These are phyloP conservation scores for Neostapfia colusana DNA, from an alignment of 176 grass and related monocot species.

Conservation along the genomic window DNA sequence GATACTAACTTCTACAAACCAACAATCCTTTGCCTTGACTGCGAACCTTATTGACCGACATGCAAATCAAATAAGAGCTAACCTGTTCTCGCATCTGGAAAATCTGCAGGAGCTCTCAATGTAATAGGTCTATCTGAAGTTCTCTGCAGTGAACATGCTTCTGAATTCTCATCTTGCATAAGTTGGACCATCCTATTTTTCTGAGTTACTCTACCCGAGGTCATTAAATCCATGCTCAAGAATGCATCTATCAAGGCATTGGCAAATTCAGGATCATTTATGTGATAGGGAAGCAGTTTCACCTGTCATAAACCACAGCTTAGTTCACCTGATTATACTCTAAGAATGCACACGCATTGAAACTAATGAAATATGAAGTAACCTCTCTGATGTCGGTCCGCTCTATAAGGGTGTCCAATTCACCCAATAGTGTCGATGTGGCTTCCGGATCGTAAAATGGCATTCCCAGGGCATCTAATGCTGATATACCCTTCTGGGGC, in stretches of 20 bases:
- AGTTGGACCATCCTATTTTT: constrained; percentile 13
- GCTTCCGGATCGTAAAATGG: constrained; percentile 91
- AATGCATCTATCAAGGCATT: constrained; percentile 74
- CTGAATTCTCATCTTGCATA: constrained; percentile 37
- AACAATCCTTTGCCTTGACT: not conserved
- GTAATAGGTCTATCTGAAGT: constrained; percentile 51
- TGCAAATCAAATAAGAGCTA: constrained; percentile 22
- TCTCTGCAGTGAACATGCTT: constrained; percentile 31
- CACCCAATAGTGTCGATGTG: constrained; percentile 66
- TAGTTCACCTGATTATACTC: constrained; percentile 23
- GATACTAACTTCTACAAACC: not conserved
- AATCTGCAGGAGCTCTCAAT: constrained; percentile 53
- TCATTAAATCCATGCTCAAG: constrained; percentile 61
- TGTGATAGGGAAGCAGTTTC: constrained; percentile 76
- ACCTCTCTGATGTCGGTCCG: constrained; percentile 73
- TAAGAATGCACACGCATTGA: not conserved
- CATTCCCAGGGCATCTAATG: constrained; percentile 81
- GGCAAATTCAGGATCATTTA: constrained; percentile 89
- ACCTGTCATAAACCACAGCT: constrained; percentile 54
- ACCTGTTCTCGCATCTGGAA: constrained; percentile 87
- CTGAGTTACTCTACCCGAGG: constrained; percentile 35
- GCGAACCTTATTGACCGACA: not conserved
- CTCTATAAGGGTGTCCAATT: constrained; percentile 64
- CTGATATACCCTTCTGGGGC: constrained; percentile 81
- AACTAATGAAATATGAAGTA: constrained; percentile 31